Percentiles rank a stretch among this genome's conserved stretches.
Evolutionary conservation across 257 asterid species (phyloP).

Genomic region (Ehretia macrophylla): DNA sequence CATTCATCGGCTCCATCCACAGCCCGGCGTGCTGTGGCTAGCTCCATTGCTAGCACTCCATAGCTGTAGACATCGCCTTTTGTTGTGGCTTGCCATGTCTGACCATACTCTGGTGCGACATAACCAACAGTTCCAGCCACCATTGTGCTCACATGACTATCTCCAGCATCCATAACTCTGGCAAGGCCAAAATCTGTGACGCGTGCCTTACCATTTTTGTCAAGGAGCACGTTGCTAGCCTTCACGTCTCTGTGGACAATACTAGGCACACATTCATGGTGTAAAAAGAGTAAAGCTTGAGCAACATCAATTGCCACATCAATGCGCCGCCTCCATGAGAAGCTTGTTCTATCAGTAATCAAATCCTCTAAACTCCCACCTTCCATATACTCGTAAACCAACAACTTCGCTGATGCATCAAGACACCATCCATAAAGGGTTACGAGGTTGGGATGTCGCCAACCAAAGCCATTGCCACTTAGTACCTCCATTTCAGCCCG

Average conservation of each 20-base stretch:
- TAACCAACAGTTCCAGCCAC: slow-evolving; percentile 94
- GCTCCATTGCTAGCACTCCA: slow-evolving; percentile 87
- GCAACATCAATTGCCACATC: slow-evolving; percentile 79
- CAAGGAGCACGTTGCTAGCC: slow-evolving; percentile 88
- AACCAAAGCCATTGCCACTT: slow-evolving; percentile 66
- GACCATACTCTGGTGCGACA: slow-evolving; percentile 95
- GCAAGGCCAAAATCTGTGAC: slow-evolving; percentile 95
- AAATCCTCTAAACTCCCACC: slow-evolving; percentile 61
- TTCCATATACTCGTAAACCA: slow-evolving; percentile 88
- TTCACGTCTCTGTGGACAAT: slow-evolving; percentile 91
- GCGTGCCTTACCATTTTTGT: slow-evolving; percentile 62
- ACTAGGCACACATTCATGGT: slow-evolving; percentile 81
- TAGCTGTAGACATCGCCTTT: slow-evolving; percentile 95
- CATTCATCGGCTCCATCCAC: slow-evolving; percentile 95
- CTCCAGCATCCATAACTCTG: slow-evolving; percentile 60
- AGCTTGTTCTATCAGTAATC: slow-evolving; percentile 39
- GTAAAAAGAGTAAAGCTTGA: slow-evolving; percentile 66
- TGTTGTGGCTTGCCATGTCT: slow-evolving; percentile 87
- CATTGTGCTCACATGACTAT: slow-evolving; percentile 84
- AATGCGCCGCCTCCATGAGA: slow-evolving; percentile 59
- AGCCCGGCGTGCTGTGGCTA: slow-evolving; percentile 79
- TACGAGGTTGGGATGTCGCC: slow-evolving; percentile 96
- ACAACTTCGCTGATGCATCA: slow-evolving; percentile 65
- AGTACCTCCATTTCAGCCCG: slow-evolving; percentile 87
- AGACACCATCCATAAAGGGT: slow-evolving; percentile 87